phyloP scores from a whole-genome alignment of 352 stramenopile genomes.

The Pythium aristosporum region DNA sequence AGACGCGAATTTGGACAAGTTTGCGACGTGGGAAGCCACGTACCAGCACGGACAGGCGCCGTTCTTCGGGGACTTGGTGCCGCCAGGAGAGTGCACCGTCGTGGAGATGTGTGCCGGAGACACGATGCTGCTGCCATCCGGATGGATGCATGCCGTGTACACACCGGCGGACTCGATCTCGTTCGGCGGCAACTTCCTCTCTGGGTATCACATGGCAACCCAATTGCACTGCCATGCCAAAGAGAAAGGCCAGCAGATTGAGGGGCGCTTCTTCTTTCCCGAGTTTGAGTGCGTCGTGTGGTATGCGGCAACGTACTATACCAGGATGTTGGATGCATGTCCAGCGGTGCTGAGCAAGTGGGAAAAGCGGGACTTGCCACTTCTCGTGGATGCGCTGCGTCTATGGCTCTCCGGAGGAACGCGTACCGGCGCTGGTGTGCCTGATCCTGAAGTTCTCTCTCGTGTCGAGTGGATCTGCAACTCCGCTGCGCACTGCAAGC shows the following conservation, averaged over 20 bases:
- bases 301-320: conserved; percentile 38
- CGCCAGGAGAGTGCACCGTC: conserved; percentile 26
- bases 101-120: conserved; percentile 35
- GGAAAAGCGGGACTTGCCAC: conserved; percentile 24
- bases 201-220: conserved; percentile 36
- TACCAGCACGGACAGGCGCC: conserved; percentile 28
- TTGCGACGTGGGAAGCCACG: conserved; percentile 28
- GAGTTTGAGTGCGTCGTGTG: conserved; percentile 37
- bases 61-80: conserved; percentile 30
- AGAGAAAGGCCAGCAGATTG: conserved; percentile 30
- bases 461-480: conserved; percentile 22
- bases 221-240: conserved; percentile 35
- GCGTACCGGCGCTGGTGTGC: background rate
- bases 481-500: background rate
- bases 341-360: conserved; percentile 26
- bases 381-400: conserved; percentile 23
- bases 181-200: conserved; percentile 47
- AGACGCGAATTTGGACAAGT: conserved; percentile 31
- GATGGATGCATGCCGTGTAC: conserved; percentile 49
- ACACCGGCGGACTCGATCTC: conserved; percentile 43
- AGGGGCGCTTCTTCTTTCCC: conserved; percentile 36
- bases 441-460: background rate
- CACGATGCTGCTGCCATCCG: conserved; percentile 44
- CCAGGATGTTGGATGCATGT: conserved; percentile 23
- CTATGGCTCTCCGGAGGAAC: conserved; percentile 22